Evolutionary conservation across 495 filamentous ascomycete species (phyloP), one percentile per base, ranked within the genome.

Genomic region (Parachaetomium inaequale): DNA sequence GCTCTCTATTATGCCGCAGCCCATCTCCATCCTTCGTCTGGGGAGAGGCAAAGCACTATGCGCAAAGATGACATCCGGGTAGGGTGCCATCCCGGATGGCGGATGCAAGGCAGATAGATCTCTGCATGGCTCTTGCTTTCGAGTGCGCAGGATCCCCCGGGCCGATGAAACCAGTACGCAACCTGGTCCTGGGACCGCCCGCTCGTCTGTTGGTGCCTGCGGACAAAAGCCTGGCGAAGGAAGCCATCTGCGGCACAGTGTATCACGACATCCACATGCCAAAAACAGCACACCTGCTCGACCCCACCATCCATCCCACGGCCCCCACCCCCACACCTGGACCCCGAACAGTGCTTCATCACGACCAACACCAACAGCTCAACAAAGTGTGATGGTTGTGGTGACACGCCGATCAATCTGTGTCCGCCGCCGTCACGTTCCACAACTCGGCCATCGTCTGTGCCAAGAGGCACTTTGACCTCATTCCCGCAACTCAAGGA

Each of bases 171-270:
- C n/a, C 43, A 53, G 19, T 43, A 29, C 14, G 4, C 1, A 36
- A 31, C 28, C 29, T 54, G 31, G 25, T 10, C 17, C 40, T 8
- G 23, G 29, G 11, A 25, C 17, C 3, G n/a, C 15, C 42, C 11
- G 17, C 45, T 40, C 23, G 40, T 5, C 45, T 52, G 62, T 60
- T 60, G 62, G 57, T 43, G 50, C 50, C 42, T 64, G 40, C 49
- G 34, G 19, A 40, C 21, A 42, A 55, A 14, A 56, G 42, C 47
- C 34, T 31, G 25, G 7, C 43, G 47, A 31, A 53, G 32, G 51
- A 58, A 49, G 36, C n/a, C 55, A 45, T 19, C n/a, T 65, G 63
- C 63, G 63, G 63, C 63, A 57, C 52, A 57, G 63, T 45, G 62
- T 61, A 55, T 65, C 58, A 61, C 63, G 25, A 32, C 57, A 56